Evolutionary conservation across 2,329 filamentous ascomycete species (phyloP), one percentile per base, ranked within the genome.

Genomic region (Fusarium sp.): DNA sequence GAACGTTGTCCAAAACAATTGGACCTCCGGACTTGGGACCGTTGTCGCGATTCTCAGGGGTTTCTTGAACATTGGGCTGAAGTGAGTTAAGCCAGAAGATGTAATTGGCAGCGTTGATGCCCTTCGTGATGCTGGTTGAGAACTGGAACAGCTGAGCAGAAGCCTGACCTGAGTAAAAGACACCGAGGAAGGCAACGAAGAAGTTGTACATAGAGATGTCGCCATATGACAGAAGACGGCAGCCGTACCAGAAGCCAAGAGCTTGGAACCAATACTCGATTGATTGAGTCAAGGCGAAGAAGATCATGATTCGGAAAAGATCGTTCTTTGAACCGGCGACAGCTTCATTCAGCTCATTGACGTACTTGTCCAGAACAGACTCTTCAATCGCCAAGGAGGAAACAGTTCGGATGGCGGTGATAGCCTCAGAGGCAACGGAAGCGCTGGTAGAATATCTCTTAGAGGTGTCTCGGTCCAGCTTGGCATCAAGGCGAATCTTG

Each of bases 201-300:
- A 83, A 82, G 59, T 80, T 77, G 61, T 88, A 87, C 76, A 88
- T 87, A 4, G 83, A 86, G 62, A 87, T 79, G 60, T 84, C 87
- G 3, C 76, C 76, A 78, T 74, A 71, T 0, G 78, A 81, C 2
- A 83, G 69, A 3, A 83, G 73, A 4, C 76, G 74, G 42, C 79
- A 80, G 13, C 81, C 81, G 46, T 81, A 75, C 81, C 81, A 83
- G 61, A 83, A 83, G 2, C 81, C 81, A 13, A 83, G 72, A 3
- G 79, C 81, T 70, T 82, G 77, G 58, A 82, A 80, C 70, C 76
- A 80, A 58, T 78, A 79, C 67, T 80, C 77, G 3, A 81, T 76
- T 7, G 74, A 77, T 59, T 81, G 80, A 2, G 79, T 81, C 4
- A 82, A 60, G 8, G 78, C 79, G 57, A 80, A 81, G 27, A 76